Conservation (phyloP, 139 green algal genomes). For the Coelastrella sp. region DNA sequence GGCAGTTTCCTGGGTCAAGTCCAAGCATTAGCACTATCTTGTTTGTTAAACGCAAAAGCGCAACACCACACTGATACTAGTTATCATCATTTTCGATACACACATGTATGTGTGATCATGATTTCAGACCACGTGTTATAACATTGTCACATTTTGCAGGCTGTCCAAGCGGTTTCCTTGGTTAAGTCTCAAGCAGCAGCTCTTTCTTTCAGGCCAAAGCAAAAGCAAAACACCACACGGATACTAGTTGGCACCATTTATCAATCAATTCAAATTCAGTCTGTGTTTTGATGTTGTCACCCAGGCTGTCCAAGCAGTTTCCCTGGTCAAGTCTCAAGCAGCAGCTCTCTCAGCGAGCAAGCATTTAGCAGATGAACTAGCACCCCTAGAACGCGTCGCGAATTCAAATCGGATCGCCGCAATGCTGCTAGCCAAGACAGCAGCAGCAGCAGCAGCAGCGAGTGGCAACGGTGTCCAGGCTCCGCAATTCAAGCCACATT, state of each 20-base stretch:
- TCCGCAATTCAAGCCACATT: not conserved
- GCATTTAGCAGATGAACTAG: not conserved
- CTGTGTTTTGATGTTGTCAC: not conserved
- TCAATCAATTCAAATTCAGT: not conserved
- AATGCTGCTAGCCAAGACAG: conserved; percentile 5
- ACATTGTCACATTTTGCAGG: not conserved
- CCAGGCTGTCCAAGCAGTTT: not conserved
- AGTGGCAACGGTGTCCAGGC: not conserved
- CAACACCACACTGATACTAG: too few relatives aligned
- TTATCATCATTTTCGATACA: too few relatives aligned
- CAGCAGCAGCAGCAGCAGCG: conserved; percentile 31
- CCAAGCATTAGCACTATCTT: too few relatives aligned
- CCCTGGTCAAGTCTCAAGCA: not conserved
- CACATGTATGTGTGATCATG: not conserved
- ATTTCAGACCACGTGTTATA: not conserved
- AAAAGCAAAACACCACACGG: not conserved
- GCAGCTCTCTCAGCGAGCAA: not conserved
- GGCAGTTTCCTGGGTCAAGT: not conserved
- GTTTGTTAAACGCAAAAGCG: too few relatives aligned
- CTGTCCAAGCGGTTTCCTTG: not conserved
- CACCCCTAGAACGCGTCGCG: conserved; percentile 20
- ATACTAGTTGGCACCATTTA: not conserved
- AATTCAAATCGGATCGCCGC: conserved; percentile 5
- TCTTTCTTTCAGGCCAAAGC: not conserved
- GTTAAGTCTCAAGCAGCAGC: not conserved